Evolutionary conservation across 805 yeast species (phyloP).

Genomic region (Barnettozyma salicaria): DNA sequence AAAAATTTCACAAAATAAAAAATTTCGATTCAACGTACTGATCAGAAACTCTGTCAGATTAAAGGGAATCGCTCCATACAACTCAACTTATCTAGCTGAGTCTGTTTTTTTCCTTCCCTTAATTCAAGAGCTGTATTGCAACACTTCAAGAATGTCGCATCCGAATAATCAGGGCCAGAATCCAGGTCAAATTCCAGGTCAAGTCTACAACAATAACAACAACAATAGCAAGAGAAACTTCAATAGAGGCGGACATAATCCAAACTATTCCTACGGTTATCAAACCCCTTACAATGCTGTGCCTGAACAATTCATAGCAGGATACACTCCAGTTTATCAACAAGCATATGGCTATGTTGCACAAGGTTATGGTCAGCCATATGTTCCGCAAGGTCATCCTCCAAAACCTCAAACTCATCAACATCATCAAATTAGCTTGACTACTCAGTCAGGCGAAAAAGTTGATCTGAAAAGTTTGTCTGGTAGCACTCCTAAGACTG

Average conservation of each 20-base stretch:
- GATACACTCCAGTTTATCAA: conserved; percentile 9
- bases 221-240: conserved; percentile 14
- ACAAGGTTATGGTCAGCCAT: conserved; percentile 9
- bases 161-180: conserved; percentile 6
- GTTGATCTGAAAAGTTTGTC: conserved; percentile 20
- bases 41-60: not conserved
- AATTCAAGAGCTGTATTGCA: not conserved
- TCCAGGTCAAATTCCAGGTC: conserved; percentile 5
- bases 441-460: conserved; percentile 23
- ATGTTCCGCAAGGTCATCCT: conserved; percentile 3
- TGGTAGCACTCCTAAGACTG: conserved; percentile 20
- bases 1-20: conserved; percentile 4
- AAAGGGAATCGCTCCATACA: conserved; percentile 8
- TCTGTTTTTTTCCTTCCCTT: not conserved
- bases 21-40: no score
- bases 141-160: conserved; percentile 6
- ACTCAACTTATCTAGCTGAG: conserved; percentile 4
- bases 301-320: conserved; percentile 8
- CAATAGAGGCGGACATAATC: conserved; percentile 12
- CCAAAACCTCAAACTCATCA: conserved; percentile 6
- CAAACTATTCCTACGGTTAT: conserved; percentile 4
- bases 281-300: conserved; percentile 2
- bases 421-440: conserved; percentile 18
- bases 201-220: conserved; percentile 6
- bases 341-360: conserved; percentile 8